Base-by-base conservation (phyloP, 768 basidiomycete species). In the Sistotremastrum niveocremeum region DNA sequence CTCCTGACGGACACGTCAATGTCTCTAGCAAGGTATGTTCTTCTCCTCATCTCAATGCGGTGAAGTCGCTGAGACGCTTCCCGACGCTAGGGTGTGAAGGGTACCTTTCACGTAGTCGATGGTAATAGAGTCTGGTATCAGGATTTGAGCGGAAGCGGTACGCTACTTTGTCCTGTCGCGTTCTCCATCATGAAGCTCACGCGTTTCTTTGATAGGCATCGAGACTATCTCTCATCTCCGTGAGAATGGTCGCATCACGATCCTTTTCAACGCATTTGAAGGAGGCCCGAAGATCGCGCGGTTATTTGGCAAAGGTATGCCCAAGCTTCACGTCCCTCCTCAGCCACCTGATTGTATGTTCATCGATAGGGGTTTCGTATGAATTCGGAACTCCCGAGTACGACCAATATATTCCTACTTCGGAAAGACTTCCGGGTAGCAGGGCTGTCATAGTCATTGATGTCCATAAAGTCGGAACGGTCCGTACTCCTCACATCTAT, bases 111-210 rank as follows among this genome's bases (percentile, higher is more conserved):
- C 53, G 56, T 82, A 50, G 64, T 71, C 11, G 63, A 73, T 46
- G 59, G 68, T n/a, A 72, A 66, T 37, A 63, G 60, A 41, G 76
- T 79, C 2, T 84, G 81, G 82, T 84, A 84, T 50, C 79, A 84
- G 54, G 81, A 84, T 56, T 65, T 81, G 40, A 77, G 74, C 12
- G 82, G 82, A 6, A 77, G 78, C 49, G 80, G 80, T 79, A 48
- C 37, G 68, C 11, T 30, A 9, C 10, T 43, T 34, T 32, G 20
- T 20, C 20, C 20, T 20, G 20, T 20, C 20, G 20, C 20, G 20
- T 20, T 20, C 20, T 20, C 20, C 20, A 20, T 20, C 20, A 20
- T 20, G 20, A 20, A 20, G 20, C 20, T 20, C 20, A 20, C 20
- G 20, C 20, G 20, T 7, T 7, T 37, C 12, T 10, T 11, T 20